Base-by-base conservation (phyloP, 495 filamentous ascomycete species). In the Aspergillus incahuasiensis region DNA sequence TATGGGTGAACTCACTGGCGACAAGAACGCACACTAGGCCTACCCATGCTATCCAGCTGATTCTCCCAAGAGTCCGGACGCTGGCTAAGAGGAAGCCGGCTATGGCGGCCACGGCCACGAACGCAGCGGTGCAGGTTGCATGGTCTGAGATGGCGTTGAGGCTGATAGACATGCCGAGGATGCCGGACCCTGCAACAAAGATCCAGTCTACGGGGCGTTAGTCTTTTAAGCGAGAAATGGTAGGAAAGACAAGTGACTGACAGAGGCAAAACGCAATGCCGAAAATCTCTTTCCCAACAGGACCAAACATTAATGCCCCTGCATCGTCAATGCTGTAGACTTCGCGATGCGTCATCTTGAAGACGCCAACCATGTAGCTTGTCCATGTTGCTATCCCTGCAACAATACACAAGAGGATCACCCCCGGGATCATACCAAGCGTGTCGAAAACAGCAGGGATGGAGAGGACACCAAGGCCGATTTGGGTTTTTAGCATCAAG, bases 351-450 rank as follows among this genome's bases (percentile, higher is more conserved):
- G 74, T 74, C 12, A 86, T 42, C 66, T 89, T 89, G 59, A 92
- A 84, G 60, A 86, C 81, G 28, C 84, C 87, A 51, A 91, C 75
- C 44, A 89, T 77, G 53, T 86, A 88, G 65, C 83, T 83, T n/a
- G 86, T 86, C 74, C 90, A 92, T 38, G 85, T 85, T 25, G 87
- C 83, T 16, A 88, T 67, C 7, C 81, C 55, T 3, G 86, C 87
- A 24, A 88, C 56, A 18, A 64, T 60, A 21, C 81, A 57, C 4
- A 84, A 74, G 32, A 80, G 68, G 32, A 88, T 73, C 1, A 78
- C 57, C 0, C 73, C 73, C 0, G 73, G 68, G 9, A 86, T 74
- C 69, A 88, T 77, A 11, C 85, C 85, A 12, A 88, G 68, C 2
- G 75, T 71, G 20, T 85, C 80, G 45, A 87, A 85, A 19, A 78